Evolutionary conservation across 176 grass and related monocot species (phyloP), one percentile per base, ranked within the genome.

Genomic region (Secale cereale): DNA sequence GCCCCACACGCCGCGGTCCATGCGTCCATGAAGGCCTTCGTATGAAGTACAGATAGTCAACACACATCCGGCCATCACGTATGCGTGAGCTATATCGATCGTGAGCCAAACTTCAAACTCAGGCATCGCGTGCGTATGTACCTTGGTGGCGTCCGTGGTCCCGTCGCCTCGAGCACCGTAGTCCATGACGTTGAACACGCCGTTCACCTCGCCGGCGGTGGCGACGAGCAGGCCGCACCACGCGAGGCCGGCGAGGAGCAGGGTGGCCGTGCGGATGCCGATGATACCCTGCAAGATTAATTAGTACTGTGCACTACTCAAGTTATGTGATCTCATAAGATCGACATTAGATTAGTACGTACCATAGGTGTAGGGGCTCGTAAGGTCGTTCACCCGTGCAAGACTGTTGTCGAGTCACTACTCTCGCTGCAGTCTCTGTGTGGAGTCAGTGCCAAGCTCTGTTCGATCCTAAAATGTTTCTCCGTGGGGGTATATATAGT

Each of bases 151-250:
- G 78, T 94, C 84, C 32, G 89, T 85, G 23, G 3, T 2, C 29
- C 78, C 81, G 72, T 92, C 81, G 11, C 92, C 90, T 69, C 23
- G 30, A 8, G 92, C 92, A 27, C 90, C 87, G 65, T 85, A 85
- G 46, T 78, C 20, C 17, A 77, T 22, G 10, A 94, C 87, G 82
- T 85, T 86, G 76, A 85, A 87, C 39, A 54, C 54, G 37, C 25
- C 39, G 39, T 40, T 10, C 39, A 10, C 39, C 39, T 40, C 39
- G 39, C 39, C 2, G 15, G 1, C 59, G 37, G 3, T 31, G 28
- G 3, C 57, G 67, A 70, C 40, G 77, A 70, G 74, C 39, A 20
- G 64, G 10, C 57, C 1, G 7, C 74, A 11, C 29, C 80, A 71
- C 65, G 52, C 74, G 4, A 76, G 35, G 36, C 5, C 15, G 11